Evolutionary conservation across 805 yeast genomes (phyloP).

Genomic region (Zygosaccharomyces pseudorouxii): DNA sequence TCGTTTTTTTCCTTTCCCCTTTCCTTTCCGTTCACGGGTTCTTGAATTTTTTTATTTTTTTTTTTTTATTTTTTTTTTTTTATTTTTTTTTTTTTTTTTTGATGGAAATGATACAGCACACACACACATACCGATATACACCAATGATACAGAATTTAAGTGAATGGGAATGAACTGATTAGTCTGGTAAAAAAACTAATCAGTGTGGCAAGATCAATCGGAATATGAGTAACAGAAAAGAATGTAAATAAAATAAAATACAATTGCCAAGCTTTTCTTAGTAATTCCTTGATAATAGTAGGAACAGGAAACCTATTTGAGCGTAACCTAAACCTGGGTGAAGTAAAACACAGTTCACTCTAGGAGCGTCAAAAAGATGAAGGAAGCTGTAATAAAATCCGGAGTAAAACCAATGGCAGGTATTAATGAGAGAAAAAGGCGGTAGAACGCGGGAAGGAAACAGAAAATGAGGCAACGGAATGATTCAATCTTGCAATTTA

Average conservation of each 20-base stretch:
- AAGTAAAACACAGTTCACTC: no score
- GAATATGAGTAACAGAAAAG: neutral
- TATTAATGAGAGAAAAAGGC: neutral
- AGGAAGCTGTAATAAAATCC: neutral
- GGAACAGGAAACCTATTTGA: no score
- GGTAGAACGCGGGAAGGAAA: neutral
- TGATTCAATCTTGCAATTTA: neutral
- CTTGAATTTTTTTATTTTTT: constrained; percentile 3
- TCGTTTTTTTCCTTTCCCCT: constrained; percentile 2
- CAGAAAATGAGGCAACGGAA: neutral
- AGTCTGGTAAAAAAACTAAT: neutral
- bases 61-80: constrained; percentile 1
- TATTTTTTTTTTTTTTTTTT: neutral
- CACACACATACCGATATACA: neutral
- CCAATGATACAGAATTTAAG: neutral
- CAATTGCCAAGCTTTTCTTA: no score
- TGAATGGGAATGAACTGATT: neutral
- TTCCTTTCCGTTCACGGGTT: constrained; percentile 6
- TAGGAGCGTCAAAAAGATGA: no score
- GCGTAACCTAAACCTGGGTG: no score
- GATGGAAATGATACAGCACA: constrained; percentile 2
- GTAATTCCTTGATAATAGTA: no score
- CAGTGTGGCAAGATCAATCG: neutral
- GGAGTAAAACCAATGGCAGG: neutral
- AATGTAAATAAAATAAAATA: neutral